Base-by-base conservation (phyloP, 2,329 filamentous ascomycete genomes). In the Tolypocladium tundrense region DNA sequence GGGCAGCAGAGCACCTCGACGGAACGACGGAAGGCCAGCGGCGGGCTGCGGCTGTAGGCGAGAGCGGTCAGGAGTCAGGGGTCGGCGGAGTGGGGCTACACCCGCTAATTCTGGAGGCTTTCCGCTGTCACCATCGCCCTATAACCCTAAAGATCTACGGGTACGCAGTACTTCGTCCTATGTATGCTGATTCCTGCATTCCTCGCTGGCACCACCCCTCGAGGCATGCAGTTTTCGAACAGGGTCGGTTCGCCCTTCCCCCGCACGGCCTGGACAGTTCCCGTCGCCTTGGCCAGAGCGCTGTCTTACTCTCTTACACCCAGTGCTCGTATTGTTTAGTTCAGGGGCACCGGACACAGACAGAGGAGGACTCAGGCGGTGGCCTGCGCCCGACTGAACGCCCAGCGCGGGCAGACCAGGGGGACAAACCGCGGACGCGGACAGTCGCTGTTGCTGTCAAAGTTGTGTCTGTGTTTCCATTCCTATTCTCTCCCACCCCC, bases 41-140 rank as follows among this genome's bases (percentile, higher is more conserved):
- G 33, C 51, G 14, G 51, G 51, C 51, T 27, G 35, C 31, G 48
- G 48, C 27, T n/a, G 51, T 24, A 39, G 51, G 51, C 51, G 50
- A 53, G 51, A 35, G 51, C 51, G 51, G 51, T 53, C 51, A 53
- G 51, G 51, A 53, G 51, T 53, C 51, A n/a, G 37, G 21, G 51
- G 50, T 53, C 35, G 35, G n/a, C 11, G 51, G 51, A 35, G 52
- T 54, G 35, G 52, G 21, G n/a, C 35, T 8, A 13, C 35, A 19
- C 37, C 52, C 35, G 13, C 21, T 19, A 19, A 33, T 21, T n/a
- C 31, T 53, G 35, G 35, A 27, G 37, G 33, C 51, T 39, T 53
- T 41, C 52, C 35, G n/a, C n/a, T 19, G 35, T 13, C 37, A 37
- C 24, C 24, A 27, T 33, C 31, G 7, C 31, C 31, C 31, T 33